Base-by-base conservation (phyloP, 192 early-diverging fungal genomes). In the Coemansia sp. region DNA sequence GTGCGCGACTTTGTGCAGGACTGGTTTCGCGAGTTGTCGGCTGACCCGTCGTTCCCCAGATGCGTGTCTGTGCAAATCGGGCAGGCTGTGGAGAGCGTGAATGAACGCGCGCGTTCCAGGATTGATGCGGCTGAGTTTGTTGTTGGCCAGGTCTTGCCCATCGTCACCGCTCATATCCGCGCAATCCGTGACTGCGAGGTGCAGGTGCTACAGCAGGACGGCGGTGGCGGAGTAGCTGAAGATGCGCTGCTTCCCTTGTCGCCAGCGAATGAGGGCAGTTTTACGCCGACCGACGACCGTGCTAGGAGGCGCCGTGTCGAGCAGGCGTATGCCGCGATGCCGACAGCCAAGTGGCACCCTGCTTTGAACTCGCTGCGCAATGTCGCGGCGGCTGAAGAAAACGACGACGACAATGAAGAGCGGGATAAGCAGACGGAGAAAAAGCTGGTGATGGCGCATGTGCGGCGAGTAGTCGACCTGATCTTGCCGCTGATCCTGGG, bases 141-240 rank as follows among this genome's bases (percentile, higher is more conserved):
- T 1, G 80, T 92, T 11, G 82, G 81, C 12, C 82, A 84, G 36
- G 67, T 92, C 20, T 60, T 94, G 45, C 92, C 93, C 29, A 74
- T 89, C 27, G 67, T 92, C n/a, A 94, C 92, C 0, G 54, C 73
- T 3, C 95, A 96, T 59, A 72, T 94, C 2, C 70, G 84, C 15
- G 85, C 86, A 6, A 71, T 82, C 19, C 73, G 83, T n/a, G 61
- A 79, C 14, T 83, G 81, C 57, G 76, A 87, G 35, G 74, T 84
- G 0, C 87, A 40, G 5, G 58, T 51, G 0, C n/a, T n/a, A n/a
- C 40, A 66, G 24, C 35, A 14, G 12, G 65, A 7, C 17, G 42
- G 20, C 43, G 22, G 40, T 60, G 40, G 20, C 43, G 87, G n/a
- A n/a, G n/a, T n/a, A n/a, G n/a, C n/a, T n/a, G n/a, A 27, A 85